Percentiles rank a stretch among this genome's conserved stretches.
Conservation (phyloP, 805 yeast genomes). For the Metschnikowia amazonensis region DNA sequence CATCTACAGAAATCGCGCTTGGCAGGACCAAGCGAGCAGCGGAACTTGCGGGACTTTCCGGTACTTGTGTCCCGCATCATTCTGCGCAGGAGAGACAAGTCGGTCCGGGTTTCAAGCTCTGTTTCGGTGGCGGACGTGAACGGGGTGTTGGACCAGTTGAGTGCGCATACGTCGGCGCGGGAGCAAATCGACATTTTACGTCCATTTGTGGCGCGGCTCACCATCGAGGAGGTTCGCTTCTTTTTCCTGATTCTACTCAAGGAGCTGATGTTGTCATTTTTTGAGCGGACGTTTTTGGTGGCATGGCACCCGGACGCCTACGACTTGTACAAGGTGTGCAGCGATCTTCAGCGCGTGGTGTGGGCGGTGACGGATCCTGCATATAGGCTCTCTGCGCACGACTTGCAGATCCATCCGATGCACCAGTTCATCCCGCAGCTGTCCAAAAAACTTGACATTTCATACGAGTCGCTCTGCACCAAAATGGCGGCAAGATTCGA, state of each 20-base stretch:
- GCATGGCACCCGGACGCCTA: constrained; percentile 80
- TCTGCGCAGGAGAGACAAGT: constrained; percentile 50
- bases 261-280: constrained; percentile 53
- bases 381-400: constrained; percentile 37
- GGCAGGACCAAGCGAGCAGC: constrained; percentile 43
- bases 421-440: constrained; percentile 74
- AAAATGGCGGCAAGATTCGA: constrained; percentile 33
- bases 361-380: constrained; percentile 49
- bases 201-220: constrained; percentile 51
- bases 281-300: constrained; percentile 54
- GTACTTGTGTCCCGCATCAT: constrained; percentile 48
- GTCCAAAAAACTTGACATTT: constrained; percentile 51
- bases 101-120: constrained; percentile 26
- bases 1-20: constrained; percentile 30
- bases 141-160: constrained; percentile 26
- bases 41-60: constrained; percentile 35
- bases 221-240: constrained; percentile 62
- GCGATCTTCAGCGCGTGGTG: constrained; percentile 58
- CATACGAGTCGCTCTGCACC: constrained; percentile 49
- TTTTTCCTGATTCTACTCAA: constrained; percentile 64
- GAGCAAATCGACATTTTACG: constrained; percentile 44
- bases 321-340: constrained; percentile 59
- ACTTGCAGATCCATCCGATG: constrained; percentile 42
- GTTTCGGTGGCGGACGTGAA: constrained; percentile 32
- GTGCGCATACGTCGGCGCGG: constrained; percentile 22